Base-by-base conservation (phyloP, 345 rosid species). In the Eucalyptus fibrosa region DNA sequence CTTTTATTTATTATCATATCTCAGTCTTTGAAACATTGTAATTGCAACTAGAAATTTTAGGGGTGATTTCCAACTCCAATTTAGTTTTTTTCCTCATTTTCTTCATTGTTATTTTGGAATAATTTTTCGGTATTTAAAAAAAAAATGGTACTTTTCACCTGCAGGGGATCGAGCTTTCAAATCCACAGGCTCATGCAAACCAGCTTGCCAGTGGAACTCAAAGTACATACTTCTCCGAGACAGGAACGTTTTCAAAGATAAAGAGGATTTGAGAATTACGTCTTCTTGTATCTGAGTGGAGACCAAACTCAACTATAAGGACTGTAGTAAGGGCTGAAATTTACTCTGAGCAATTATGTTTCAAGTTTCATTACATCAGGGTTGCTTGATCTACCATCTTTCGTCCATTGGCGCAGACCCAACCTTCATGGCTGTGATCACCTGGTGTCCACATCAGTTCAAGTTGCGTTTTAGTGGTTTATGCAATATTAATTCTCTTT, bases 161-260 rank as follows among this genome's bases (percentile, higher is more conserved):
- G 87, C 93, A 97, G 97, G 99, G 99, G 50, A 97, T 97, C 86
- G 99, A 97, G 92, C 94, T 97, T 44, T 87, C 97, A 56, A 97
- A 97, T 91, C 99, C 99, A 51, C 98, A 96, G 88, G 98, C 98
- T 26, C 94, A 94, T 89, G 95, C 93, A 9, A 94, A 96, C 93
- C 96, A 96, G 90, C 93, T 95, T 24, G 99, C 97, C 49, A 93
- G 97, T 90, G 98, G 99, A 87, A 96, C 96, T 86, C 99, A 97
- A 89, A 97, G 99, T 91, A 97, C 99, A 14, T 97, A 97, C 92
- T 97, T 97, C 92, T 97, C 99, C 2, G 99, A 97, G 91, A 95
- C 96, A 0, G 99, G 99, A 87, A 94, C 99, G 24, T 97, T 97
- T 92, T 97, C 99, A 5, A 97, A 94, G 94, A 95, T 97, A 89